Conservation (phyloP, 768 basidiomycete genomes). For the Asterophora parasitica region DNA sequence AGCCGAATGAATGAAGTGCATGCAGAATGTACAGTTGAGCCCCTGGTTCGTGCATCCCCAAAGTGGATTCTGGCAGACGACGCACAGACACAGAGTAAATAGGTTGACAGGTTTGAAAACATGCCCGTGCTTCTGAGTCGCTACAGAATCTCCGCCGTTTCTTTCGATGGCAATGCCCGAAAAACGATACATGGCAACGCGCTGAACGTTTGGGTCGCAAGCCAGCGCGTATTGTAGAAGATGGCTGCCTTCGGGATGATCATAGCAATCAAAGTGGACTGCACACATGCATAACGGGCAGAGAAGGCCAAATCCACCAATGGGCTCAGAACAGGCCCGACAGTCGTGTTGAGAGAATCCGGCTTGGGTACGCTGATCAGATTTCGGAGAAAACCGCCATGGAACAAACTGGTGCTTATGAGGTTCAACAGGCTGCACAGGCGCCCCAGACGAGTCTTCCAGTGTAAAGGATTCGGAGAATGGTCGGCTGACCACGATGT, state of each 20-base stretch:
- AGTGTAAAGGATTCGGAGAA: slow-evolving; percentile 35
- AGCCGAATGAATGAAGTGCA: slow-evolving; percentile 50
- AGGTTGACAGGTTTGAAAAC: slow-evolving; percentile 55
- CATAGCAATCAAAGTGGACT: slow-evolving; percentile 79
- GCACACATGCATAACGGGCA: slow-evolving; percentile 68
- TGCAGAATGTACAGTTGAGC: slow-evolving; percentile 58
- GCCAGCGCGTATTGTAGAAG: slow-evolving; percentile 47
- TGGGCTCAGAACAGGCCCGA: slow-evolving; percentile 45
- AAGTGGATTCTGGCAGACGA: slow-evolving; percentile 60
- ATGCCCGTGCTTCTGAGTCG: slow-evolving; percentile 36
- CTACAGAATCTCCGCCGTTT: slow-evolving; percentile 16
- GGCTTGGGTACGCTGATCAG: slow-evolving; percentile 22
- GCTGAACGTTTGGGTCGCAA: slow-evolving; percentile 43
- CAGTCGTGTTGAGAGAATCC: slow-evolving; percentile 43
- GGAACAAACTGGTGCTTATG: slow-evolving; percentile 63
- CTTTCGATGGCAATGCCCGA: slow-evolving; percentile 40
- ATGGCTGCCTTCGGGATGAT: slow-evolving; percentile 59
- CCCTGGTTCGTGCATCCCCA: slow-evolving; percentile 70
- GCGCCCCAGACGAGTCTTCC: slow-evolving; percentile 9
- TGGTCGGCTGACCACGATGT: slow-evolving; percentile 53
- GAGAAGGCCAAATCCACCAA: slow-evolving; percentile 65
- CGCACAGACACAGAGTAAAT: slow-evolving; percentile 72
- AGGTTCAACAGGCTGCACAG: slow-evolving; percentile 13
- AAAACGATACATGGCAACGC: slow-evolving; percentile 59
- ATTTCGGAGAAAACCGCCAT: slow-evolving; percentile 47